Percentiles rank a stretch among this genome's conserved stretches.
phyloP scores from a whole-genome alignment of 2,329 filamentous ascomycete genomes.

The Trichophyton benhamiae region DNA sequence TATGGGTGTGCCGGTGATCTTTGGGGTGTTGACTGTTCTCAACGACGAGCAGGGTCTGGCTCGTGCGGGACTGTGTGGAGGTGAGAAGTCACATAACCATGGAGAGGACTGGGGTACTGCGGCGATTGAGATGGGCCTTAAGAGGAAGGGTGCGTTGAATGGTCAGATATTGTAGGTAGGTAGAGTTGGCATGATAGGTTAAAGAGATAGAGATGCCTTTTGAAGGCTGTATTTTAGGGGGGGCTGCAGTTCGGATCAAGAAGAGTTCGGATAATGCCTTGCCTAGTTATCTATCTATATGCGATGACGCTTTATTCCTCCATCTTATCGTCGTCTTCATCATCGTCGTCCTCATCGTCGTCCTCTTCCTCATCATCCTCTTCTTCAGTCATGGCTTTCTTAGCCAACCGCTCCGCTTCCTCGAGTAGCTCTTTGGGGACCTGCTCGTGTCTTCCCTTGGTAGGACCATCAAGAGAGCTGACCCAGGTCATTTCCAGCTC shows the following conservation, averaged over 20 bases:
- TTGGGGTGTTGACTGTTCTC: constrained; percentile 81
- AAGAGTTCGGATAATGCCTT: background rate
- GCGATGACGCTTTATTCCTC: constrained; percentile 55
- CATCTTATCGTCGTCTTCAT: constrained; percentile 72
- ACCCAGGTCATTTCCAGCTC: constrained; percentile 99
- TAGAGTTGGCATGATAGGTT: background rate
- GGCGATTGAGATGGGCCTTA: constrained; percentile 85
- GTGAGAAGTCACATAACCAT: constrained; percentile 61
- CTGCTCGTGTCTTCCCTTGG: constrained; percentile 83
- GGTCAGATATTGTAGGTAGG: constrained; percentile 43
- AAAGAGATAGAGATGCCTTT: too few species aligned
- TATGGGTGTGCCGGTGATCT: constrained; percentile 75
- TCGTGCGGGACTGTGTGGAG: constrained; percentile 58
- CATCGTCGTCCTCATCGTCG: constrained; percentile 47
- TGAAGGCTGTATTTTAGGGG: too few species aligned
- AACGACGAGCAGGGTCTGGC: constrained; percentile 77
- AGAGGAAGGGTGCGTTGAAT: constrained; percentile 70
- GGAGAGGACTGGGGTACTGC: constrained; percentile 92
- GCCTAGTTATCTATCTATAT: background rate
- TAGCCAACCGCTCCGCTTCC: constrained; percentile 85
- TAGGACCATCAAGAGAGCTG: constrained; percentile 70
- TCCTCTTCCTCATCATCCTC: constrained; percentile 62
- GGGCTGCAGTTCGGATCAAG: too few species aligned
- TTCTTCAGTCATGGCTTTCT: constrained; percentile 81
- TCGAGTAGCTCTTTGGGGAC: constrained; percentile 83